These are phyloP conservation scores for Kodamaea kakaduensis DNA, from an alignment of 805 yeast species.

Conservation along the genomic window DNA sequence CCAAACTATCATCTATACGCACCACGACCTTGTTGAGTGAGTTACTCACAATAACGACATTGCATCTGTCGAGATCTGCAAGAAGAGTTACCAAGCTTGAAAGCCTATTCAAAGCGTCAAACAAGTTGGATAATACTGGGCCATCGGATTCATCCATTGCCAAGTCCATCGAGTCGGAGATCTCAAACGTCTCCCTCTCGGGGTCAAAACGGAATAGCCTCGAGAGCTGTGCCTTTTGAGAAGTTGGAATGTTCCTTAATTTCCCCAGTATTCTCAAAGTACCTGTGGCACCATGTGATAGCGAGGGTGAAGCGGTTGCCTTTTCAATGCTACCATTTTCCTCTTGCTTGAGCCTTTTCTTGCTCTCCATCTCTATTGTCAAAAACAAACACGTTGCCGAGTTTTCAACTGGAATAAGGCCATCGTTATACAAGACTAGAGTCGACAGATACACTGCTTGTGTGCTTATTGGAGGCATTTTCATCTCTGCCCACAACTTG, in stretches of 20 bases:
- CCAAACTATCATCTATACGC: constrained; percentile 21
- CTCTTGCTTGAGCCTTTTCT: constrained; percentile 16
- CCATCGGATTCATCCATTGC: constrained; percentile 12
- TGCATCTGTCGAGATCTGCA: constrained; percentile 28
- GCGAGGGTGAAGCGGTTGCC: background rate
- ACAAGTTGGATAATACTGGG: constrained; percentile 9
- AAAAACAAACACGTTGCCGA: constrained; percentile 33
- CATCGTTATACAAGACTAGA: constrained; percentile 21
- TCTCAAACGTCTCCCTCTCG: constrained; percentile 23
- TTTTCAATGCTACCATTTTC: constrained; percentile 18
- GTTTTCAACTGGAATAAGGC: constrained; percentile 30
- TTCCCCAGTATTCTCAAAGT: constrained; percentile 18
- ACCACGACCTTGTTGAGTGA: constrained; percentile 27
- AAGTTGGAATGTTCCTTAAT: constrained; percentile 22
- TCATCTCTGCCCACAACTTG: constrained; percentile 3
- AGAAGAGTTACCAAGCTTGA: constrained; percentile 30
- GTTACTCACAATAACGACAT: constrained; percentile 24
- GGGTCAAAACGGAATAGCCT: constrained; percentile 20
- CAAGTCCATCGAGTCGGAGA: constrained; percentile 26
- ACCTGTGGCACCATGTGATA: background rate
- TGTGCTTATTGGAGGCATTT: constrained; percentile 8
- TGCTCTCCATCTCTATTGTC: constrained; percentile 22
- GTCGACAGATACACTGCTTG: constrained; percentile 20
- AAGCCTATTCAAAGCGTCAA: constrained; percentile 28
- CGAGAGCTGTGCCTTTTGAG: constrained; percentile 16